These are phyloP conservation scores for Blastobotrys ciferrii DNA, from an alignment of 1,139 yeast species.

Conservation along the genomic window DNA sequence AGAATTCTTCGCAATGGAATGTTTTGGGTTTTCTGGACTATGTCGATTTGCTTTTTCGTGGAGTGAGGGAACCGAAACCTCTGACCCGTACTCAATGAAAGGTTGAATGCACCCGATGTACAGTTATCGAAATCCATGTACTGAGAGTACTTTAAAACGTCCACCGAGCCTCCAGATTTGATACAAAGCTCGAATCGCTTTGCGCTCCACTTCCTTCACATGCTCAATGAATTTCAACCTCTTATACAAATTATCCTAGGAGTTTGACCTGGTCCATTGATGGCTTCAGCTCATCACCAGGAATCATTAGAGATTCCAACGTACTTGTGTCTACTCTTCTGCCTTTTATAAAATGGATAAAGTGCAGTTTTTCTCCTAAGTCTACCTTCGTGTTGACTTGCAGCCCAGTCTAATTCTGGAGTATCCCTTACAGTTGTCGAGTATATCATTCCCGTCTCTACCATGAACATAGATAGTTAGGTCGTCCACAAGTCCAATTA, in stretches of 20 bases:
- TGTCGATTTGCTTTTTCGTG: neutral
- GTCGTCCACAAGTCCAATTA: no score
- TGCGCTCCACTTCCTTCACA: neutral
- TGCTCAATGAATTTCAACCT: neutral
- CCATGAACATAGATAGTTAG: no score
- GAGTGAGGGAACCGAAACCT: conserved; percentile 1
- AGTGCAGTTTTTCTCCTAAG: conserved; percentile 1
- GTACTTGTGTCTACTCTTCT: neutral
- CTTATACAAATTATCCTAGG: neutral
- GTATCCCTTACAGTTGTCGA: neutral
- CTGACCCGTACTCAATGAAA: neutral
- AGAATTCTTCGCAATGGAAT: neutral
- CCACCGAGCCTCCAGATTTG: conserved; percentile 1
- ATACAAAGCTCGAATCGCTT: neutral
- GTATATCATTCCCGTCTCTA: neutral
- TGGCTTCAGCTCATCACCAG: neutral
- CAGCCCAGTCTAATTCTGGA: neutral
- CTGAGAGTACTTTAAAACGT: neutral
- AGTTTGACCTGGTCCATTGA: conserved; percentile 1
- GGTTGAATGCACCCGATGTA: no score
- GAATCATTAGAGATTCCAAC: neutral
- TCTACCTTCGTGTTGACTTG: conserved; percentile 1
- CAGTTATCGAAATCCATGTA: neutral
- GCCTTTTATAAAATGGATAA: neutral
- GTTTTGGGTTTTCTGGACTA: conserved; percentile 1